Evolutionary conservation across 2,329 filamentous ascomycete genomes (phyloP).

Genomic region (Aspergillus udagawae): DNA sequence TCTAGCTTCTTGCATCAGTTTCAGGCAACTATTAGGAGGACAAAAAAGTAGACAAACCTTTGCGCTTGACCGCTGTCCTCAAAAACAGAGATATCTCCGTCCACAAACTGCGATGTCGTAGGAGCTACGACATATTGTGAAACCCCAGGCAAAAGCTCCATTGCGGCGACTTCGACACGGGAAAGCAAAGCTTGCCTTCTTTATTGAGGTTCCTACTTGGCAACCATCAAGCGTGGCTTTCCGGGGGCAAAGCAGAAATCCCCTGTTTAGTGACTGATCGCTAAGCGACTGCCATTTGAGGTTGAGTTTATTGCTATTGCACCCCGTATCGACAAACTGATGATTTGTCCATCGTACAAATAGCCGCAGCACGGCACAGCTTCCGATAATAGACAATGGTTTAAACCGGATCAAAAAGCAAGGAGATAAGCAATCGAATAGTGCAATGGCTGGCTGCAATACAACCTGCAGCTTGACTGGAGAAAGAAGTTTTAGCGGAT

Average conservation of each 20-base stretch:
- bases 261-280: neutral
- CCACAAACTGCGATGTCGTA: neutral
- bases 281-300: neutral
- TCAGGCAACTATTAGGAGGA: neutral
- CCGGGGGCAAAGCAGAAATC: neutral
- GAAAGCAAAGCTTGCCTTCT: neutral
- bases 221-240: neutral
- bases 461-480: neutral
- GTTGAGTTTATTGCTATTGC: neutral
- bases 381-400: neutral
- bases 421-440: no score
- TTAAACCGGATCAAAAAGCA: neutral
- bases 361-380: neutral
- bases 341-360: neutral
- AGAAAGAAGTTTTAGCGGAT: neutral
- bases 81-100: neutral
- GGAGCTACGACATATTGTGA: slow-evolving; percentile 3
- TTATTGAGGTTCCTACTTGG: neutral
- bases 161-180: neutral
- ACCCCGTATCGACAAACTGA: neutral
- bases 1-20: slow-evolving; percentile 2
- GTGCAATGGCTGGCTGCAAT: neutral
- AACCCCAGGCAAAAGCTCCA: neutral
- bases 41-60: neutral
- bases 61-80: neutral